Conservation (phyloP, 768 basidiomycete genomes). For the Podaxis sp. region DNA sequence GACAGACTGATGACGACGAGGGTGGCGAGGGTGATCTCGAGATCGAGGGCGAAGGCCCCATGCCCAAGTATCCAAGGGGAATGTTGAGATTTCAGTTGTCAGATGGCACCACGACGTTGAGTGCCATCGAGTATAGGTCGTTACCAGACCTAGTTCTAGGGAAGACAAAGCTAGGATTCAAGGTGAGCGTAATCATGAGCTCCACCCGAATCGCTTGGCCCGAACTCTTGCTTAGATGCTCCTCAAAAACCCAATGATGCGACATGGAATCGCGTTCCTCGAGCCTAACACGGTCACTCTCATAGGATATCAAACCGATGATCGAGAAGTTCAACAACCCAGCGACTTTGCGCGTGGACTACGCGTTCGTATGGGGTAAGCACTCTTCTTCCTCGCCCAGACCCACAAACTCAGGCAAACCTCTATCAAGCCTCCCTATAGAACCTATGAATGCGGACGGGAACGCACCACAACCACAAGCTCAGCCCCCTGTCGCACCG, state of each 20-base stretch:
- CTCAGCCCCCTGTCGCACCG: slow-evolving; percentile 7
- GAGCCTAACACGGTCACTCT: slow-evolving; percentile 65
- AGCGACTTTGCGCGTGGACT: slow-evolving; percentile 61
- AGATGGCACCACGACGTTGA: slow-evolving; percentile 69
- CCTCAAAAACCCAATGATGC: slow-evolving; percentile 65
- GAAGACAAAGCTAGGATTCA: slow-evolving; percentile 77
- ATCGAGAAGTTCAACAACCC: slow-evolving; percentile 58
- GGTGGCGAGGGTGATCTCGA: slow-evolving; percentile 56
- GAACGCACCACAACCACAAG: slow-evolving; percentile 17
- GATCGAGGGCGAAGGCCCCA: slow-evolving; percentile 65
- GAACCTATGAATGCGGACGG: slow-evolving; percentile 23
- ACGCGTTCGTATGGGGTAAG: slow-evolving; percentile 66
- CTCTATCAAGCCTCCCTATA: slow-evolving; percentile 6
- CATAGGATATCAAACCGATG: slow-evolving; percentile 61
- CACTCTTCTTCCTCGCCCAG: background rate
- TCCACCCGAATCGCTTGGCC: too few relatives aligned
- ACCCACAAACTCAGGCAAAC: background rate
- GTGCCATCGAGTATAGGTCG: slow-evolving; percentile 76
- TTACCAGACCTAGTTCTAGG: slow-evolving; percentile 69
- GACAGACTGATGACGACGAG: slow-evolving; percentile 26
- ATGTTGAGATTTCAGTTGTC: slow-evolving; percentile 76
- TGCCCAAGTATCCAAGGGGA: slow-evolving; percentile 79
- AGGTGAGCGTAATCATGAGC: slow-evolving; percentile 42
- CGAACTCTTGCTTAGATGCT: slow-evolving; percentile 47
- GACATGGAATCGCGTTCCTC: slow-evolving; percentile 73